Percentiles rank a stretch among this genome's conserved stretches.
phyloP scores from a whole-genome alignment of 163 green algal genomes.

The Chlorella variabilis region DNA sequence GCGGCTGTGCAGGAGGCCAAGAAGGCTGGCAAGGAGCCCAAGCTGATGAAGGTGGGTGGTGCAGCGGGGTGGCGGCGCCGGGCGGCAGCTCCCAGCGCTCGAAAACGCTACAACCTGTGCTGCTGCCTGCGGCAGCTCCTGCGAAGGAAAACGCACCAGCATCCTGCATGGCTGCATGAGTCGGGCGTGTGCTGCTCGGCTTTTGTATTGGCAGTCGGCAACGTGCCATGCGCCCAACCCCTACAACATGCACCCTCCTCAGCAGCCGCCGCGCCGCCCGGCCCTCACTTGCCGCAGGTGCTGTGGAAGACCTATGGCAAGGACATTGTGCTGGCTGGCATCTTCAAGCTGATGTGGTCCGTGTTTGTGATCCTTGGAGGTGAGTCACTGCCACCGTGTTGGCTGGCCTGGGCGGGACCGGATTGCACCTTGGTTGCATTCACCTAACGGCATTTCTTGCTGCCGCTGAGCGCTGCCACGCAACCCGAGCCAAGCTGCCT shows the following conservation, averaged over 20 bases:
- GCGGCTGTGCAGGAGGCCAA: constrained; percentile 11
- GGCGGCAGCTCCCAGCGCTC: not conserved
- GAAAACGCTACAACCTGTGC: constrained; percentile 11
- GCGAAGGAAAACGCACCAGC: no score
- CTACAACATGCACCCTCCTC: not conserved
- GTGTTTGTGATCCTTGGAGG: constrained; percentile 57
- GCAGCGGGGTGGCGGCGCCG: no score
- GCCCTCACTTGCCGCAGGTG: constrained; percentile 3
- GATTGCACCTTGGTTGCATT: no score
- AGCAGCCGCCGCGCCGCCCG: not conserved
- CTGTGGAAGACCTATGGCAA: constrained; percentile 53
- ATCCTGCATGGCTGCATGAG: no score
- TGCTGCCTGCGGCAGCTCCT: not conserved
- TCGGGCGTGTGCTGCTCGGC: no score
- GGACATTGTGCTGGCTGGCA: constrained; percentile 52
- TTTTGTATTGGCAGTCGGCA: no score
- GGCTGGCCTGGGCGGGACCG: no score
- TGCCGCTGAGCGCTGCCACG: no score
- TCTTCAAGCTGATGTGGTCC: constrained; percentile 66
- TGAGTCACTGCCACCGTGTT: constrained; percentile 6
- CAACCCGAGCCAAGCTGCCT: no score
- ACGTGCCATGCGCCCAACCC: no score
- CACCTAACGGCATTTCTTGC: no score
- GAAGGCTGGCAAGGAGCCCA: constrained; percentile 33
- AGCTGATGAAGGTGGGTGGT: constrained; percentile 37